These are phyloP conservation scores for Penicillium egyptiacum DNA, from an alignment of 495 filamentous ascomycete species.

Conservation along the genomic window DNA sequence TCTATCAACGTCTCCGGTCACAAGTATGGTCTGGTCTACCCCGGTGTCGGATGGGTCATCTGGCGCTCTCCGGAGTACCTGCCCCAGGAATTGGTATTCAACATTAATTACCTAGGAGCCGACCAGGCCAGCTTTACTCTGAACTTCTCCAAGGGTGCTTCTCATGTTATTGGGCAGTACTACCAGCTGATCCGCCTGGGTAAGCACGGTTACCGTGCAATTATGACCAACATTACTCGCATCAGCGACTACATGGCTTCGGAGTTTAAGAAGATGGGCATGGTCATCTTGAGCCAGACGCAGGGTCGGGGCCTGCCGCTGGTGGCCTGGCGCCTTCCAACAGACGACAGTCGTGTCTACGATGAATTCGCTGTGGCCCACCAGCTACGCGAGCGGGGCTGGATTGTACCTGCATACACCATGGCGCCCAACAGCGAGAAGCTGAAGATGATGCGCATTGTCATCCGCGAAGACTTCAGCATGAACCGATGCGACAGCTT, in stretches of 20 bases:
- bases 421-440: slow-evolving; percentile 82
- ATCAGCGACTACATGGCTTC: slow-evolving; percentile 77
- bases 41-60: slow-evolving; percentile 89
- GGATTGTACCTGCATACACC: slow-evolving; percentile 91
- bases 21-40: slow-evolving; percentile 83
- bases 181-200: slow-evolving; percentile 93
- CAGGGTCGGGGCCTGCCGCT: slow-evolving; percentile 75
- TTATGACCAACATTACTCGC: slow-evolving; percentile 85
- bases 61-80: slow-evolving; percentile 83
- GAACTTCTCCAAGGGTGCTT: slow-evolving; percentile 92
- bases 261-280: slow-evolving; percentile 68
- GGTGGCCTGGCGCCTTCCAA: slow-evolving; percentile 76
- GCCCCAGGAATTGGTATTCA: slow-evolving; percentile 90
- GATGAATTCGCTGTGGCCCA: slow-evolving; percentile 85
- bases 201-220: slow-evolving; percentile 79
- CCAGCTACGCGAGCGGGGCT: slow-evolving; percentile 76
- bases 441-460: slow-evolving; percentile 83
- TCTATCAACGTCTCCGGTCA: slow-evolving; percentile 93
- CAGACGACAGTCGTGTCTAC: slow-evolving; percentile 59
- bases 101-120: slow-evolving; percentile 94
- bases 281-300: slow-evolving; percentile 80
- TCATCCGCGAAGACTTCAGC: slow-evolving; percentile 86
- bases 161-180: slow-evolving; percentile 92
- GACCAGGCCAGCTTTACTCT: slow-evolving; percentile 97
- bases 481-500: slow-evolving; percentile 71